Evolutionary conservation across 2,329 filamentous ascomycete species (phyloP), one percentile per base, ranked within the genome.

Genomic region (Neophaeococcomyces mojaviensis): DNA sequence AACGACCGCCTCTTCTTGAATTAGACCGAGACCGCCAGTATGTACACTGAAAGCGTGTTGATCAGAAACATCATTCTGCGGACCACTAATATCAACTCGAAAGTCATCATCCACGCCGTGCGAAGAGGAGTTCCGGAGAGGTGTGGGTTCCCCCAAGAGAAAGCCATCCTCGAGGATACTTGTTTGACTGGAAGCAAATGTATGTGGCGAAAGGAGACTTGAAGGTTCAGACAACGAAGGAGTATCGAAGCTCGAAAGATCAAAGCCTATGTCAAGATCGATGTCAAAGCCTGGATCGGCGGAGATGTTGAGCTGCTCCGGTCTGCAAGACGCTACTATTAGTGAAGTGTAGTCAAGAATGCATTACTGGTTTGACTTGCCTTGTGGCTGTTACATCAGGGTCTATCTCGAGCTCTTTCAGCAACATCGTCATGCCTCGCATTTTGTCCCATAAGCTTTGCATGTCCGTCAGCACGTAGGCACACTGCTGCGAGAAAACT

Each of bases 401-500:
- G 63, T 94, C 86, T 20, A 88, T 70, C 16, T 77, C 79, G 47
- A 76, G 76, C 15, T 71, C 69, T 31, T 72, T 68, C 43, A 82
- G 63, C 6, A 74, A 66, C 41, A 73, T 78, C 51, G 86, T 70
- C 60, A 88, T 78, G 2, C 78, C 69, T 53, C 77, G 75, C 76
- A 97, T 86, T 54, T 79, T 79, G 49, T 81, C 77, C 55, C 87
- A 82, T 31, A 85, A 81, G 55, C 78, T 81, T 63, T 89, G 82
- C 2, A 82, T 81, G 59, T 97, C 92, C 2, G 77, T 74, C 38
- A 96, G 79, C 19, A 95, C 79, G 62, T 95, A 98, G 31, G 76
- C 75, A 58, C 86, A 94, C 66, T 98, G 89, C 61, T 95, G 86
- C 20, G 79, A 74, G 63, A 88, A 95, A 15, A 97, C 88, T 39